These are phyloP conservation scores for Rhizopogon salebrosus DNA, from an alignment of 768 basidiomycete genomes.

Conservation along the genomic window DNA sequence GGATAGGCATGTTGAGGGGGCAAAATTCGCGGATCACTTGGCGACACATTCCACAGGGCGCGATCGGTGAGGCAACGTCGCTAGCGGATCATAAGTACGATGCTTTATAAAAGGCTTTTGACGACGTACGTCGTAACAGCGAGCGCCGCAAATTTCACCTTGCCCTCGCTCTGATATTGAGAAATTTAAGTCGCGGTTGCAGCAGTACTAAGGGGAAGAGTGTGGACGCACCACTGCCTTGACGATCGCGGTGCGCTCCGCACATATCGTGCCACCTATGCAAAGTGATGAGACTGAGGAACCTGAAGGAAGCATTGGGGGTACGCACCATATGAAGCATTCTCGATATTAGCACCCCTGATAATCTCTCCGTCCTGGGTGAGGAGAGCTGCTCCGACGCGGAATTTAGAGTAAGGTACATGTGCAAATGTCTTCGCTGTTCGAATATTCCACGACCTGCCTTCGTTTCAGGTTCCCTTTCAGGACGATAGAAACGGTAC, in stretches of 20 bases:
- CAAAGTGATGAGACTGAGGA: background rate
- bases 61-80: conserved; percentile 60
- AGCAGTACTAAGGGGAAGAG: background rate
- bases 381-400: conserved; percentile 86
- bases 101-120: too few species aligned
- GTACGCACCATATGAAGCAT: conserved; percentile 80
- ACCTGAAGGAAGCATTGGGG: background rate
- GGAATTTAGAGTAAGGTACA: conserved; percentile 85
- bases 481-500: conserved; percentile 23
- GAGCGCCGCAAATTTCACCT: conserved; percentile 60
- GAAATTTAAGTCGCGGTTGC: background rate
- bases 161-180: conserved; percentile 68
- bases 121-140: conserved; percentile 71
- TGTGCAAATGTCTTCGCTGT: conserved; percentile 71
- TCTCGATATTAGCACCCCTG: conserved; percentile 90
- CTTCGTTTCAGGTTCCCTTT: conserved; percentile 2
- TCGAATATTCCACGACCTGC: background rate
- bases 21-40: conserved; percentile 90
- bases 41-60: conserved; percentile 93
- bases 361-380: conserved; percentile 65
- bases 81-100: conserved; percentile 30
- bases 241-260: conserved; percentile 92
- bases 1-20: conserved; percentile 61
- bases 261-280: conserved; percentile 85
- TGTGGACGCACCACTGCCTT: conserved; percentile 74